phyloP scores from a whole-genome alignment of 306 rosid genomes.

The Vachellia collinsii region DNA sequence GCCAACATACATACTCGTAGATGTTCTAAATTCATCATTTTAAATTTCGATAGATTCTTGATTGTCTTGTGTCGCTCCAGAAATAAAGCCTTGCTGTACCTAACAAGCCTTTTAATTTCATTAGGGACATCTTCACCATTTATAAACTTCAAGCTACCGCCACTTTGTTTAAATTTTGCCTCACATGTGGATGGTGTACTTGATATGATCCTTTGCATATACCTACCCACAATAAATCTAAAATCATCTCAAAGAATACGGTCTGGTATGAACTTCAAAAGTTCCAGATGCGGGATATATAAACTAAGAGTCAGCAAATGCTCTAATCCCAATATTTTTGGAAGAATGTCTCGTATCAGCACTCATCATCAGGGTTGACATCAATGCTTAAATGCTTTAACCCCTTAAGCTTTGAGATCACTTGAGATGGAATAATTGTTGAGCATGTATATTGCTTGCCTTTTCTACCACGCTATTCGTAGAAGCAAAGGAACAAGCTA shows the following conservation, averaged over 20 bases:
- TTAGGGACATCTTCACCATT: not conserved
- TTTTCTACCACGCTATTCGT: not conserved
- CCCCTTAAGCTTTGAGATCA: not conserved
- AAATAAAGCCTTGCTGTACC: not conserved
- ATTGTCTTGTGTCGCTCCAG: slow-evolving; percentile 16
- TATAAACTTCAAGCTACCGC: not conserved
- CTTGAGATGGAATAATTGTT: not conserved
- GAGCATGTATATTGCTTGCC: not conserved
- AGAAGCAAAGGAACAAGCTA: slow-evolving; percentile 25
- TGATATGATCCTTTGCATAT: not conserved
- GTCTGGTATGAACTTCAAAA: not conserved
- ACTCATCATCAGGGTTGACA: slow-evolving; percentile 35
- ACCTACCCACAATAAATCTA: not conserved
- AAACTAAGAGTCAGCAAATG: not conserved
- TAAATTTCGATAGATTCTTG: not conserved
- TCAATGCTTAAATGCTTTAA: not conserved
- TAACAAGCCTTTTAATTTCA: slow-evolving; percentile 12
- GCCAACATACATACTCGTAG: not conserved
- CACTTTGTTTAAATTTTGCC: not conserved
- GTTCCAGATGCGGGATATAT: not conserved
- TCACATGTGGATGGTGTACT: not conserved
- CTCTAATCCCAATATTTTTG: not conserved
- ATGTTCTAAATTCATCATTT: not conserved
- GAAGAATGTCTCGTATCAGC: slow-evolving; percentile 10
- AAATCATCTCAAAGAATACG: not conserved